Evolutionary conservation across 2,329 filamentous ascomycete genomes (phyloP), one percentile per base, ranked within the genome.

Genomic region (Chrysoporthe puriensis): DNA sequence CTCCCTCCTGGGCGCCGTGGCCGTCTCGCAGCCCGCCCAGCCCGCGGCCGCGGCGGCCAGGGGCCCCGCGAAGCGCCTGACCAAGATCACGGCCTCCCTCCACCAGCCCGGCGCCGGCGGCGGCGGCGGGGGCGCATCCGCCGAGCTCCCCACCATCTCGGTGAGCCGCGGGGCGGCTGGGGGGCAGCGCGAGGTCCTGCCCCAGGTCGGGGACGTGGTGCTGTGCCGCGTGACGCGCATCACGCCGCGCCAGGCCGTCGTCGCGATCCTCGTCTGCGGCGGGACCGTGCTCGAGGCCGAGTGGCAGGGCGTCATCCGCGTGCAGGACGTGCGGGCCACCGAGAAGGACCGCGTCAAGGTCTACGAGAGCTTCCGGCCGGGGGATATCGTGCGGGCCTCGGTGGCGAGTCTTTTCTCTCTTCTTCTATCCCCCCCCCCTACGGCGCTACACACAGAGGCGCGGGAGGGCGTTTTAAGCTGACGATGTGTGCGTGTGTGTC

Each of bases 291-390:
- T 92, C 70, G 86, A 91, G 72, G 91, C 93, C 62, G 91, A 94
- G 73, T 96, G 94, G 86, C 91, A 93, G 79, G 94, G 92, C 4
- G 82, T 96, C 70, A 94, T 97, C 69, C 87, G 94, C 21, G 88
- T 90, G 70, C 95, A 98, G 81, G 96, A 99, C 76, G 93, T 99
- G 44, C 86, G 96, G 66, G 93, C 94, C 3, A 97, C 96, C 21
- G 96, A 99, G 81, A 97, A 97, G 81, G 96, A 98, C 77, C 92
- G 93, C 73, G 93, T 97, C 56, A 93, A 91, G 77, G 92, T 98
- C 71, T 90, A 93, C 72, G 94, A 97, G 77, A 92, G 91, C 74
- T 98, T 98, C 77, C 86, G 94, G 72, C 94, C 96, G 0, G 96
- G 96, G 0, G 96, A 99, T 81, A 89, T 98, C 72, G 92, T 99